phyloP scores from a whole-genome alignment of 2,329 filamentous ascomycete genomes.

The Hypoxylon rubiginosum region DNA sequence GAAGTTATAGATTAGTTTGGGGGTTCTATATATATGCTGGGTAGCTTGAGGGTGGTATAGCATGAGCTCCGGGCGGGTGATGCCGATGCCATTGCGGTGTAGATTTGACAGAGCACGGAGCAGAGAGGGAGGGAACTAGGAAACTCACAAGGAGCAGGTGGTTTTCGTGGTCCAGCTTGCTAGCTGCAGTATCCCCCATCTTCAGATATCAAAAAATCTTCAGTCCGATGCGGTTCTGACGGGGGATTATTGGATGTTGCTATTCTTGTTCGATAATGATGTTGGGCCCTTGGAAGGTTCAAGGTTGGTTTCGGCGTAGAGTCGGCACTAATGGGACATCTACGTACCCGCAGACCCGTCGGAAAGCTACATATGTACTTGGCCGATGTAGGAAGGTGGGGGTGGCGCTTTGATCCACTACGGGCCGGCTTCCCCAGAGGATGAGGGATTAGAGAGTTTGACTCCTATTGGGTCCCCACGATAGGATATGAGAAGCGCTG shows the following conservation, averaged over 20 bases:
- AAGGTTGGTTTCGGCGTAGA: slow-evolving; percentile 23
- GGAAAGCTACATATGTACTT: neutral
- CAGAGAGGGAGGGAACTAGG: slow-evolving; percentile 3
- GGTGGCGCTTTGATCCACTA: slow-evolving; percentile 31
- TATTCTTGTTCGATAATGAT: neutral
- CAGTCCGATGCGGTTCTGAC: neutral
- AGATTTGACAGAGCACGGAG: neutral
- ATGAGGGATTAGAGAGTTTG: slow-evolving; percentile 15
- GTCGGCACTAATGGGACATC: slow-evolving; percentile 7
- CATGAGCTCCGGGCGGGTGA: neutral
- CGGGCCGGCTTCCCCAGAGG: slow-evolving; percentile 43
- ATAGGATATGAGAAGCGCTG: neutral
- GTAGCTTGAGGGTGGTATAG: slow-evolving; percentile 1
- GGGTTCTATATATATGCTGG: slow-evolving; percentile 9
- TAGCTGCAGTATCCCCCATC: slow-evolving; percentile 73
- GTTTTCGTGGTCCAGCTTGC: slow-evolving; percentile 79
- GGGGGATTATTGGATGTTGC: slow-evolving; percentile 2
- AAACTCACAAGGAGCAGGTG: slow-evolving; percentile 78
- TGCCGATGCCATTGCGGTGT: neutral
- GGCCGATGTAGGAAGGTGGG: slow-evolving; percentile 28
- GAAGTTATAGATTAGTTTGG: slow-evolving; percentile 15
- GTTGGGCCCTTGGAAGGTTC: slow-evolving; percentile 18
- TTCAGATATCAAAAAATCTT: slow-evolving; percentile 33
- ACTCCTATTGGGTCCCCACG: slow-evolving; percentile 13
- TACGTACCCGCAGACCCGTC: neutral